Evolutionary conservation across 352 stramenopile species (phyloP).

Genomic region (Pythium phragmiticola): DNA sequence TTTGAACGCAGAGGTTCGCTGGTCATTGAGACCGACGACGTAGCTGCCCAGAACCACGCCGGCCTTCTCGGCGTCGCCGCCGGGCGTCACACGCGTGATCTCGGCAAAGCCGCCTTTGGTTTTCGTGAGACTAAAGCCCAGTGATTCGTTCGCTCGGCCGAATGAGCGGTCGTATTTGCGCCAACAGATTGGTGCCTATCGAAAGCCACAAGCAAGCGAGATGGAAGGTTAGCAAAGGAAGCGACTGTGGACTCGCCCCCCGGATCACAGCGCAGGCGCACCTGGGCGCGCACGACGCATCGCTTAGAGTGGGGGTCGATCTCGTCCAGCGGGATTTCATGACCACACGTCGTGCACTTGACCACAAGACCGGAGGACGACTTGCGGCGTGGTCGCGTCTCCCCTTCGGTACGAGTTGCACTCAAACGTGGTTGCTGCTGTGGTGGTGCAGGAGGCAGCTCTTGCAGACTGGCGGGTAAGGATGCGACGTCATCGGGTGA

Average conservation of each 20-base stretch:
- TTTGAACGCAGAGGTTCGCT: slow-evolving; percentile 64
- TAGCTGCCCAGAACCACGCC: slow-evolving; percentile 74
- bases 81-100: slow-evolving; percentile 58
- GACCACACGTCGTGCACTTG: slow-evolving; percentile 75
- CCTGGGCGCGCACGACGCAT: slow-evolving; percentile 47
- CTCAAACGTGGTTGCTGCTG: neutral
- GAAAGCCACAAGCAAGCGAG: neutral
- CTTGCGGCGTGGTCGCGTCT: slow-evolving; percentile 3
- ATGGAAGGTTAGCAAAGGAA: neutral
- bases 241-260: neutral
- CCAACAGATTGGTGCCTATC: slow-evolving; percentile 32
- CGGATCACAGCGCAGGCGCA: slow-evolving; percentile 18
- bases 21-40: slow-evolving; percentile 63
- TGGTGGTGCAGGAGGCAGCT: too few relatives aligned
- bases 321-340: slow-evolving; percentile 40
- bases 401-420: neutral
- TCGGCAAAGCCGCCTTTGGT: slow-evolving; percentile 65
- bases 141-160: slow-evolving; percentile 35
- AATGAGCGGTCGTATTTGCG: slow-evolving; percentile 62
- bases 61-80: slow-evolving; percentile 52
- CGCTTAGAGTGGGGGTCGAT: slow-evolving; percentile 62
- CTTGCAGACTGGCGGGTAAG: neutral
- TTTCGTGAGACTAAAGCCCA: slow-evolving; percentile 78
- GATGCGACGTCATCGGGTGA: slow-evolving; percentile 9
- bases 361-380: slow-evolving; percentile 30